Conservation (phyloP, 2,329 filamentous ascomycete species). For the Epichloe sylvatica region DNA sequence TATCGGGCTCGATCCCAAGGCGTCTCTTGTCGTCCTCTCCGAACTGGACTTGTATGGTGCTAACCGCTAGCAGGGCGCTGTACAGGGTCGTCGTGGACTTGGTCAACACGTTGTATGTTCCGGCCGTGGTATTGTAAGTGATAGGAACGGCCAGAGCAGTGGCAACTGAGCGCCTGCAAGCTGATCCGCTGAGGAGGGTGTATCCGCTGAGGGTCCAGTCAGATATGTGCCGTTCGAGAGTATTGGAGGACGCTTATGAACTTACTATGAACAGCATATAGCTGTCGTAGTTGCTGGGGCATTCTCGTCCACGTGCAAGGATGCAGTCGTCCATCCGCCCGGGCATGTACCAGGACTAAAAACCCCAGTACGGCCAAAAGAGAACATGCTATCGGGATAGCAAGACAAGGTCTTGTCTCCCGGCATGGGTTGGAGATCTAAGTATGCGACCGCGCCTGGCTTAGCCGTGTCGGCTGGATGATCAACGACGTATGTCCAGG, state of each 20-base stretch:
- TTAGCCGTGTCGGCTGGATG: conserved; percentile 11
- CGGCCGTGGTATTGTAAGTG: conserved; percentile 21
- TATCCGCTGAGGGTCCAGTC: conserved; percentile 18
- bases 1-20: conserved; percentile 21
- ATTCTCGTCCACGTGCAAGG: conserved; percentile 17
- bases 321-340: conserved; percentile 26
- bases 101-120: conserved; percentile 21
- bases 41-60: conserved; percentile 25
- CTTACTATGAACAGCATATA: conserved; percentile 28
- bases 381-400: conserved; percentile 28
- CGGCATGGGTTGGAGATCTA: conserved; percentile 23
- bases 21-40: conserved; percentile 21
- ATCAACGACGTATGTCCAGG: conserved; percentile 24
- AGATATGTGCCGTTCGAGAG: background rate
- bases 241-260: conserved; percentile 1
- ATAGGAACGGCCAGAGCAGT: conserved; percentile 24
- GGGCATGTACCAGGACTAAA: conserved; percentile 28
- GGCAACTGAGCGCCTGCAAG: conserved; percentile 22
- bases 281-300: conserved; percentile 18
- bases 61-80: conserved; percentile 23
- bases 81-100: conserved; percentile 24
- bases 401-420: conserved; percentile 25
- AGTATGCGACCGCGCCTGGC: conserved; percentile 20
- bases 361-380: conserved; percentile 21
- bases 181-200: conserved; percentile 17